Percentiles rank a stretch among this genome's conserved stretches.
phyloP scores from a whole-genome alignment of 345 rosid genomes.

The Heritiera littoralis region DNA sequence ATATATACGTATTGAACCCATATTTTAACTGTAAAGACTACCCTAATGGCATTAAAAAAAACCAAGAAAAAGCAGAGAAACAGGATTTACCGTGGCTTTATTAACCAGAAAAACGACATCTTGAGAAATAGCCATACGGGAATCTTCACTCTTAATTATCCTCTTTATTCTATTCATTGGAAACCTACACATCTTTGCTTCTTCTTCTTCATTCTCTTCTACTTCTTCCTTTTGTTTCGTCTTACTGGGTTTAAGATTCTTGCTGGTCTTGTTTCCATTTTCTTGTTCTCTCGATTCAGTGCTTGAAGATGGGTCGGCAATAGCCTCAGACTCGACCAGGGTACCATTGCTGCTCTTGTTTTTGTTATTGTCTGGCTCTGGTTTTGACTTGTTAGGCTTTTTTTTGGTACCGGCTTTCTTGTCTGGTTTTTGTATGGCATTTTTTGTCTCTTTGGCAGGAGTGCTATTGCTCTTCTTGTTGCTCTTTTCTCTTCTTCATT shows the following conservation, averaged over 20 bases:
- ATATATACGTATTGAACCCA: not conserved
- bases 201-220: constrained; percentile 30
- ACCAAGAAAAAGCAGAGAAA: not conserved
- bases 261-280: constrained; percentile 23
- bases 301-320: constrained; percentile 25
- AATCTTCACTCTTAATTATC: constrained; percentile 57
- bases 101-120: constrained; percentile 79
- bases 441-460: not conserved
- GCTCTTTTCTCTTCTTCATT: constrained; percentile 5
- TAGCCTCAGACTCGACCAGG: constrained; percentile 15
- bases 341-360: constrained; percentile 14
- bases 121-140: constrained; percentile 38
- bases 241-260: constrained; percentile 22
- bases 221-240: constrained; percentile 27
- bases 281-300: constrained; percentile 21
- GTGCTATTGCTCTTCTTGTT: not conserved
- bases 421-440: not conserved
- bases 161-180: constrained; percentile 76
- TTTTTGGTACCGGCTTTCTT: not conserved
- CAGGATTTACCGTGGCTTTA: constrained; percentile 63
- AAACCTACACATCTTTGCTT: constrained; percentile 44
- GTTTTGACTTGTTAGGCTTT: constrained; percentile 4
- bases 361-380: constrained; percentile 2
- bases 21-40: not conserved
- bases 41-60: not conserved